phyloP scores from a whole-genome alignment of 2,329 filamentous ascomycete species.

The Botrytis paeoniae region DNA sequence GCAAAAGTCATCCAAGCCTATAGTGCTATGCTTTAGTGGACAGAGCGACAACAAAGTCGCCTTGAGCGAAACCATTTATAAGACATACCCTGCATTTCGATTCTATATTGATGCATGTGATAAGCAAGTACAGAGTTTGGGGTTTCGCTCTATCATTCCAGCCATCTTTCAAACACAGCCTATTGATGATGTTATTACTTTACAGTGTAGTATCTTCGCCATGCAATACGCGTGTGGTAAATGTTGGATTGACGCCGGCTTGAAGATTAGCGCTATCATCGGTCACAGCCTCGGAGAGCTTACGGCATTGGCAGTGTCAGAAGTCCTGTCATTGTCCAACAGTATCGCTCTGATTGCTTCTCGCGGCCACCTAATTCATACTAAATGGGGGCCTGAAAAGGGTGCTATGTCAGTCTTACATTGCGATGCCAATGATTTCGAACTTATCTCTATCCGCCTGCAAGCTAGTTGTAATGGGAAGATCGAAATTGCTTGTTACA shows the following conservation, averaged over 20 bases:
- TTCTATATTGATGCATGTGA: slow-evolving; percentile 24
- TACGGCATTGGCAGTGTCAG: slow-evolving; percentile 39
- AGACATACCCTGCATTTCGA: slow-evolving; percentile 19
- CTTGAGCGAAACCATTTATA: slow-evolving; percentile 15
- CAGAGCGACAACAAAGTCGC: slow-evolving; percentile 20
- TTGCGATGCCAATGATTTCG: too few relatives aligned
- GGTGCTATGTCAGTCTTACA: too few relatives aligned
- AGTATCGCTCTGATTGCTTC: slow-evolving; percentile 32
- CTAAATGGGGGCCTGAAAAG: background rate
- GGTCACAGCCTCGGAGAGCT: slow-evolving; percentile 44
- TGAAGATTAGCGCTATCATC: slow-evolving; percentile 22
- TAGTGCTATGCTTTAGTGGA: slow-evolving; percentile 40
- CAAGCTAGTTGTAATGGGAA: too few relatives aligned
- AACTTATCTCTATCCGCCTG: too few relatives aligned
- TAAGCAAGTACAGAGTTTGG: slow-evolving; percentile 9
- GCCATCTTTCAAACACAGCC: slow-evolving; percentile 22
- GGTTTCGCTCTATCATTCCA: slow-evolving; percentile 22
- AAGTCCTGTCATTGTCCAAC: background rate
- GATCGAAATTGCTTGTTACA: too few relatives aligned
- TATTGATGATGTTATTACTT: slow-evolving; percentile 17
- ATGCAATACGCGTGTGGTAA: slow-evolving; percentile 27
- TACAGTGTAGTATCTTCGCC: slow-evolving; percentile 25
- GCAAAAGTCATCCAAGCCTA: slow-evolving; percentile 24
- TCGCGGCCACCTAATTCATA: slow-evolving; percentile 38
- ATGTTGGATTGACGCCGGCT: slow-evolving; percentile 25